phyloP scores from a whole-genome alignment of 306 rosid genomes.

The Pterocarpus macrocarpus region DNA sequence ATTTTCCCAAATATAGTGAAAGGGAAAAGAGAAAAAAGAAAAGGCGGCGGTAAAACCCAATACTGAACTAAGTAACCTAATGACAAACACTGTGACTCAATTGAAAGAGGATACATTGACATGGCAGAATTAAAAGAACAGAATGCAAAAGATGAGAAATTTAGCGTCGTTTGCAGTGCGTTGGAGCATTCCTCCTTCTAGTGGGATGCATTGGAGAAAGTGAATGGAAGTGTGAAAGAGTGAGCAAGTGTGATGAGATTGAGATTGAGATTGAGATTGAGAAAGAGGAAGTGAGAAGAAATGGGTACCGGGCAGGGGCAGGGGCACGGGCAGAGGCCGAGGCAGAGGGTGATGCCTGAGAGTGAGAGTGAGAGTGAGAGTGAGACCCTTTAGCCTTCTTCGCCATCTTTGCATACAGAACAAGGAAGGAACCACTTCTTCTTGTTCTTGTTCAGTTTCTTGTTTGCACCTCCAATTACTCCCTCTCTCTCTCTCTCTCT shows the following conservation, averaged over 20 bases:
- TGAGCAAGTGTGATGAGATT: background rate
- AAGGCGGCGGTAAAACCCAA: background rate
- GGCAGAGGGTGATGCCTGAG: slow-evolving; percentile 17
- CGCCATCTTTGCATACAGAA: slow-evolving; percentile 50
- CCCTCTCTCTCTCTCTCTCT: no score
- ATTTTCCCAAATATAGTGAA: background rate
- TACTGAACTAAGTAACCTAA: slow-evolving; percentile 2
- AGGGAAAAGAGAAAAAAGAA: no score
- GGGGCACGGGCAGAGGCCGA: background rate
- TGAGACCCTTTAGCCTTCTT: slow-evolving; percentile 53
- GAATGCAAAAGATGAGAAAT: background rate
- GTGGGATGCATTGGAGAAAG: background rate
- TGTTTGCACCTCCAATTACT: no score
- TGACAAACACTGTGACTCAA: slow-evolving; percentile 14
- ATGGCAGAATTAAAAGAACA: background rate
- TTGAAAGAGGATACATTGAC: slow-evolving; percentile 2
- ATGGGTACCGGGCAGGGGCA: slow-evolving; percentile 52
- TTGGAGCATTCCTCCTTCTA: no score
- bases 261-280: background rate
- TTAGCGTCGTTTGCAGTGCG: no score
- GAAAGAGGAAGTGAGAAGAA: background rate
- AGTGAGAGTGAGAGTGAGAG: slow-evolving; percentile 33
- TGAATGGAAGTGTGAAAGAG: slow-evolving; percentile 27
- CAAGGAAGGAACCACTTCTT: background rate
- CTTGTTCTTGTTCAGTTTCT: background rate